These are phyloP conservation scores for Microdochium trichocladiopsis DNA, from an alignment of 2,329 filamentous ascomycete genomes.

Conservation along the genomic window DNA sequence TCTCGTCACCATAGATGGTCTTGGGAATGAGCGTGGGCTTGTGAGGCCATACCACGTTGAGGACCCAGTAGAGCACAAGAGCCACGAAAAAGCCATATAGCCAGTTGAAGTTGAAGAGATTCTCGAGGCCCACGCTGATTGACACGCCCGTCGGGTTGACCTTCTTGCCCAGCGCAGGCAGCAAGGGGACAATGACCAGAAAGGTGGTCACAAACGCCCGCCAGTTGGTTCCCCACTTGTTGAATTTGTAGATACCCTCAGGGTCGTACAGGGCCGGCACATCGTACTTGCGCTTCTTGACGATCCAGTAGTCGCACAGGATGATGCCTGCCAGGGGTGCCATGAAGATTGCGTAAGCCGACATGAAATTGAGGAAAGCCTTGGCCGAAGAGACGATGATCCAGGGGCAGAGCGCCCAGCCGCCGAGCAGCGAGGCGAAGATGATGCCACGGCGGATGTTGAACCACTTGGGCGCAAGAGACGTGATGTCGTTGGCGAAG, in stretches of 20 bases:
- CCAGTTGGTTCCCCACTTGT: constrained; percentile 21
- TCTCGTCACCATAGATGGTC: constrained; percentile 8
- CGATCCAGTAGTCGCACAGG: constrained; percentile 13
- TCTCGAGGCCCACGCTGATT: constrained; percentile 12
- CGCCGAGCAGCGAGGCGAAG: constrained; percentile 20
- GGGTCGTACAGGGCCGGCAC: constrained; percentile 28
- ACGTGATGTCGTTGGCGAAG: constrained; percentile 22
- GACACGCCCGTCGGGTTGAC: constrained; percentile 14
- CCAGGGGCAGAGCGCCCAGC: constrained; percentile 27
- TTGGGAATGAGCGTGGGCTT: constrained; percentile 10
- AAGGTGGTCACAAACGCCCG: constrained; percentile 16
- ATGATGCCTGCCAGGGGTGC: constrained; percentile 17
- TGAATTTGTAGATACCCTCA: constrained; percentile 25
- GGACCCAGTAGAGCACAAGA: constrained; percentile 10
- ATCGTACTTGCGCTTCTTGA: constrained; percentile 24
- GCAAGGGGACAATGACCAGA: constrained; percentile 16
- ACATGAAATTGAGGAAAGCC: constrained; percentile 22
- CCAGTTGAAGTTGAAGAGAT: constrained; percentile 21
- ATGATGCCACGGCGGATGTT: constrained; percentile 22
- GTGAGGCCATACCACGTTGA: constrained; percentile 14
- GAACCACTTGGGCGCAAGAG: constrained; percentile 20
- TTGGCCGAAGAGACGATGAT: constrained; percentile 21
- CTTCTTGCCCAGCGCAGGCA: constrained; percentile 21
- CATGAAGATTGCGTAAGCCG: constrained; percentile 25
- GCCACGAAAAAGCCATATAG: constrained; percentile 18